Conservation (phyloP, 495 filamentous ascomycete genomes). For the Pseudomonodictys pantanalensis region DNA sequence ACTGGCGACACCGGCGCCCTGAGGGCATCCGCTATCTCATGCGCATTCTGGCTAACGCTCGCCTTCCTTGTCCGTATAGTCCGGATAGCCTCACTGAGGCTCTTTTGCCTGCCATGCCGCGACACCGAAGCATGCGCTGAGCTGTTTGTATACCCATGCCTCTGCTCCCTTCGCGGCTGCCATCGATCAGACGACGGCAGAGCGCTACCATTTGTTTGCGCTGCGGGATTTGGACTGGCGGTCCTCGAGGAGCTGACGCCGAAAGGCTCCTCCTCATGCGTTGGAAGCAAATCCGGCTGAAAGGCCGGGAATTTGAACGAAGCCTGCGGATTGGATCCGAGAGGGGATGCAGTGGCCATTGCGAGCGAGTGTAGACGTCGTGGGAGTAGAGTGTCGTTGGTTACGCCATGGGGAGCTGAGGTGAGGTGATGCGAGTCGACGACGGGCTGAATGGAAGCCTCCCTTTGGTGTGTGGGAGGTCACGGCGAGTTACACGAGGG, state of each 20-base stretch:
- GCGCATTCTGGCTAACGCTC: conserved; percentile 86
- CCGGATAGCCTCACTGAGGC: conserved; percentile 78
- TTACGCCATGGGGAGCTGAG: conserved; percentile 22
- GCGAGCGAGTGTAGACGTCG: conserved; percentile 4
- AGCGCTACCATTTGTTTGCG: conserved; percentile 19
- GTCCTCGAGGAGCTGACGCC: conserved; percentile 25
- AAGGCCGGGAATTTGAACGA: conserved; percentile 37
- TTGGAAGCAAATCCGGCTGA: conserved; percentile 32
- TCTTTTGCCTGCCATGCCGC: conserved; percentile 69
- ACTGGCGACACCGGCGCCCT: conserved; percentile 85
- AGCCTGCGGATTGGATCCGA: conserved; percentile 14
- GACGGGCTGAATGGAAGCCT: neutral
- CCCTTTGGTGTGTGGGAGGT: neutral
- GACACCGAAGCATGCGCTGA: conserved; percentile 38
- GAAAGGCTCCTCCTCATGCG: conserved; percentile 28
- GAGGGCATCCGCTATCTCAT: conserved; percentile 87
- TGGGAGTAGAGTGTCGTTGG: neutral
- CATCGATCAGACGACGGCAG: conserved; percentile 39
- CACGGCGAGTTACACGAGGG: neutral
- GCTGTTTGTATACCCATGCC: conserved; percentile 51
- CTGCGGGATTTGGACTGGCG: conserved; percentile 17
- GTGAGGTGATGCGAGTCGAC: neutral
- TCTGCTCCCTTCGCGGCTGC: conserved; percentile 53
- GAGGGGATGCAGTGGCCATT: conserved; percentile 30
- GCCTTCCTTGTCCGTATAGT: conserved; percentile 72